Conservation (phyloP, 371 early-diverging fungal genomes). For the Mucor irregularis region DNA sequence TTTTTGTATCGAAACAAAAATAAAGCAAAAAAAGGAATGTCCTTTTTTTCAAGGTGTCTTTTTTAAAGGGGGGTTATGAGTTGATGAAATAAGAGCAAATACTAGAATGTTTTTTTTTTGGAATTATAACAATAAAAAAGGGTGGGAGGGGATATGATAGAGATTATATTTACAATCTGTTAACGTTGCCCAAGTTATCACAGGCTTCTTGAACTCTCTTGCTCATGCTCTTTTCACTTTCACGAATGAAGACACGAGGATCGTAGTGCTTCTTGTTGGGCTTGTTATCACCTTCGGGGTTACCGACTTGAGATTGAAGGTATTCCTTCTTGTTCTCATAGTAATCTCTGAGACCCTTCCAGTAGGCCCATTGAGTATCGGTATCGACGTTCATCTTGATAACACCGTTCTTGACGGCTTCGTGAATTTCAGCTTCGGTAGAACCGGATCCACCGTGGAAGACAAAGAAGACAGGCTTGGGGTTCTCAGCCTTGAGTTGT, state of each 20-base stretch:
- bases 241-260: slow-evolving; percentile 88
- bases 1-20: too few relatives aligned
- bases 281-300: slow-evolving; percentile 88
- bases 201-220: slow-evolving; percentile 81
- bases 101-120: too few relatives aligned
- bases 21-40: too few relatives aligned
- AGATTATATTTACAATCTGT: slow-evolving; percentile 59
- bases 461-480: slow-evolving; percentile 88
- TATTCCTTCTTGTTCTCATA: slow-evolving; percentile 74
- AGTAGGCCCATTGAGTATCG: slow-evolving; percentile 83
- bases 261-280: slow-evolving; percentile 96
- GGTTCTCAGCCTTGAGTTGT: slow-evolving; percentile 53
- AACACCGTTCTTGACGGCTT: slow-evolving; percentile 81
- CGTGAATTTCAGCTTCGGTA: slow-evolving; percentile 75
- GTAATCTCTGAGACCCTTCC: slow-evolving; percentile 72
- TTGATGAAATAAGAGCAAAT: too few relatives aligned
- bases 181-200: slow-evolving; percentile 73
- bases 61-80: too few relatives aligned
- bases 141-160: background rate
- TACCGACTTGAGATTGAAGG: slow-evolving; percentile 88
- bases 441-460: slow-evolving; percentile 96
- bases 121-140: background rate
- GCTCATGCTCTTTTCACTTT: slow-evolving; percentile 83
- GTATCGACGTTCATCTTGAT: slow-evolving; percentile 95
- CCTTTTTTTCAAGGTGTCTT: too few relatives aligned